These are phyloP conservation scores for Porodaedalea pini DNA, from an alignment of 1,284 basidiomycete genomes.

Conservation along the genomic window DNA sequence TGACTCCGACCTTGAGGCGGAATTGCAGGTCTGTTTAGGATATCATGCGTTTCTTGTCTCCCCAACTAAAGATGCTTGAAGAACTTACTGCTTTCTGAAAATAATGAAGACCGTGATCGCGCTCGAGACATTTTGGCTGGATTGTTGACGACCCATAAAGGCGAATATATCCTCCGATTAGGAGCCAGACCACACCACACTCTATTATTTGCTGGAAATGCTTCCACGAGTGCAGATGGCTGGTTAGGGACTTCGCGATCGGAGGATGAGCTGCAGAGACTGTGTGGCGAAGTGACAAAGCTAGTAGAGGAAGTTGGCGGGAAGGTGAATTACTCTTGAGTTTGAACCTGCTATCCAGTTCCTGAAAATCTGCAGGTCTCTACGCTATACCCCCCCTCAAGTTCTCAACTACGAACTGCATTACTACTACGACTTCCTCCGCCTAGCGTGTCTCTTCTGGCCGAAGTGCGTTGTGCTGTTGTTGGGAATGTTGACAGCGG, in stretches of 20 bases:
- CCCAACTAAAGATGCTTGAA: slow-evolving; percentile 3
- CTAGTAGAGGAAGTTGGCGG: slow-evolving; percentile 71
- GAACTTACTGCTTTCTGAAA: slow-evolving; percentile 40
- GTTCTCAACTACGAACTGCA: slow-evolving; percentile 49
- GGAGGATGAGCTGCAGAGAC: slow-evolving; percentile 46
- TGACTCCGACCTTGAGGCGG: slow-evolving; percentile 48
- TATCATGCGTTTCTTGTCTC: neutral
- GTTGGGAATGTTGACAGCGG: slow-evolving; percentile 95
- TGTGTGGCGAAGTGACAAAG: slow-evolving; percentile 42
- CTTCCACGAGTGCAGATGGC: slow-evolving; percentile 32
- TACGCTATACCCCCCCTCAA: slow-evolving; percentile 46
- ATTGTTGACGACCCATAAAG: slow-evolving; percentile 58
- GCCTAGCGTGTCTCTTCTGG: slow-evolving; percentile 63
- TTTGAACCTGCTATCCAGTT: neutral
- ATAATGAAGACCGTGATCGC: slow-evolving; percentile 41
- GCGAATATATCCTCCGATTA: slow-evolving; percentile 70
- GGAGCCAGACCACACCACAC: slow-evolving; percentile 57
- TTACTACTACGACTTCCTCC: slow-evolving; percentile 70
- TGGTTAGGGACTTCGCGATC: slow-evolving; percentile 55
- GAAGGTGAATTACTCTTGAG: slow-evolving; percentile 43
- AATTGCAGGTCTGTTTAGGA: slow-evolving; percentile 51
- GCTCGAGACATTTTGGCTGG: slow-evolving; percentile 63
- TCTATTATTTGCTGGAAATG: slow-evolving; percentile 52
- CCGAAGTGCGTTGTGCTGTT: slow-evolving; percentile 92
- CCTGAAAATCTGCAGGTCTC: slow-evolving; percentile 41